Evolutionary conservation across 441 rosid species (phyloP), one percentile per base, ranked within the genome.

Genomic region (Gossypium trilobum): DNA sequence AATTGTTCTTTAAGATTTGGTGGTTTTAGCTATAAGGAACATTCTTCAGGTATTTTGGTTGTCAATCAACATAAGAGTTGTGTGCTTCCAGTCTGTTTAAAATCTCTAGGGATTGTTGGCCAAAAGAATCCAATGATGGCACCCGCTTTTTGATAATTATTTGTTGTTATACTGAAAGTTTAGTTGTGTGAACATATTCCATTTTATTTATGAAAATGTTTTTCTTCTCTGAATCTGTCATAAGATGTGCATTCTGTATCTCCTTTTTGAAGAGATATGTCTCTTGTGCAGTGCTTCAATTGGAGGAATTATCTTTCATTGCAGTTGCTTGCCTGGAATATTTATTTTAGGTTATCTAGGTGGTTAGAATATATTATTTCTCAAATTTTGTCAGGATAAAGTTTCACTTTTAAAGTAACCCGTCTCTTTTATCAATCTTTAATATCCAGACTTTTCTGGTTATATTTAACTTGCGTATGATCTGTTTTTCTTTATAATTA

Each of bases 201-300:
- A 42, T 42, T 36, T 25, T 23, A 13, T 14, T 48, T 25, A 25
- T 19, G 23, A 31, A 27, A 51, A 36, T 23, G 11, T 39, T 56
- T 56, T 70, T 70, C 16, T 70, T 70, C 16, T 14, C 17, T 68
- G 48, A 29, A 52, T 68, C 27, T 68, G 71, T 27, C 27, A 5
- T 52, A 58, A 29, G 71, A 48, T 11, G 61, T 17, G 14, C 72
- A 29, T 20, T 19, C 1, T 0, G 69, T 1, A 5, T 70, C 20
- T 70, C 17, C 31, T 39, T 70, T 22, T 22, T 57, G 33, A 57
- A 57, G 31, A 55, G 22, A 13, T 39, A 57, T 57, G 23, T 10
- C 23, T 22, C 19, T 55, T 57, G 22, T 1, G 22, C 4, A 13
- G 36, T 66, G 22, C 23, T 3, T 70, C 22, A 39, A 19, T 46